These are phyloP conservation scores for Saccharomyces hybrid DNA, from an alignment of 1,139 yeast genomes.

Conservation along the genomic window DNA sequence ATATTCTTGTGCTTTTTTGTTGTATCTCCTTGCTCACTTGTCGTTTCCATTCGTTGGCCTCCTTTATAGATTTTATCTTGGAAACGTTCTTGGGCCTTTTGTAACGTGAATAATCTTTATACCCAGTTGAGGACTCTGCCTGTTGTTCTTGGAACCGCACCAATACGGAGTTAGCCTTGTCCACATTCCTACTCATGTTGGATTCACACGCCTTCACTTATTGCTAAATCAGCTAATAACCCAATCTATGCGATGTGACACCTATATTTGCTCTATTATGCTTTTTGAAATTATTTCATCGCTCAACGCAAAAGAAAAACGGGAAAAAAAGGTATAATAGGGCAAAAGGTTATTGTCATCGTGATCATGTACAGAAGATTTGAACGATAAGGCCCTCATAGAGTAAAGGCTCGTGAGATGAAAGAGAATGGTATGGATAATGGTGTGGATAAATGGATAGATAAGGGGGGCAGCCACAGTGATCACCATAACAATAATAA, in stretches of 20 bases:
- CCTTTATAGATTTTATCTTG: constrained; percentile 48
- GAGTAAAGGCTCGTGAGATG: not conserved
- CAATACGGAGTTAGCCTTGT: constrained; percentile 66
- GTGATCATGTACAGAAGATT: too few relatives aligned
- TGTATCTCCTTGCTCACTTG: constrained; percentile 60
- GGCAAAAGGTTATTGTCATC: not conserved
- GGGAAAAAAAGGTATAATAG: not conserved
- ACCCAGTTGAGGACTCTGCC: constrained; percentile 50
- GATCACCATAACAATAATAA: not conserved
- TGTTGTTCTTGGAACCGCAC: constrained; percentile 57
- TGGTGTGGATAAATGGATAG: not conserved
- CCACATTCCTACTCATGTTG: constrained; percentile 65
- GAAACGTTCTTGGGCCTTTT: constrained; percentile 57
- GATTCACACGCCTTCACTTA: not conserved
- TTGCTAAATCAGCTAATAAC: too few relatives aligned
- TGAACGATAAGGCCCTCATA: too few relatives aligned
- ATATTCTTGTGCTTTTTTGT: constrained; percentile 52
- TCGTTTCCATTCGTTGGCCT: constrained; percentile 74
- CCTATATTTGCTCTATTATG: not conserved
- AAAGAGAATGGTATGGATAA: not conserved
- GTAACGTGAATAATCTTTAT: constrained; percentile 50
- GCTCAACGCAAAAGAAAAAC: not conserved
- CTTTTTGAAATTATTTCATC: not conserved
- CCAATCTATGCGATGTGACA: too few relatives aligned
- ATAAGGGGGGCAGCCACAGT: not conserved